Evolutionary conservation across 345 rosid species (phyloP), one percentile per base, ranked within the genome.

Genomic region (Bruguiera parviflora): DNA sequence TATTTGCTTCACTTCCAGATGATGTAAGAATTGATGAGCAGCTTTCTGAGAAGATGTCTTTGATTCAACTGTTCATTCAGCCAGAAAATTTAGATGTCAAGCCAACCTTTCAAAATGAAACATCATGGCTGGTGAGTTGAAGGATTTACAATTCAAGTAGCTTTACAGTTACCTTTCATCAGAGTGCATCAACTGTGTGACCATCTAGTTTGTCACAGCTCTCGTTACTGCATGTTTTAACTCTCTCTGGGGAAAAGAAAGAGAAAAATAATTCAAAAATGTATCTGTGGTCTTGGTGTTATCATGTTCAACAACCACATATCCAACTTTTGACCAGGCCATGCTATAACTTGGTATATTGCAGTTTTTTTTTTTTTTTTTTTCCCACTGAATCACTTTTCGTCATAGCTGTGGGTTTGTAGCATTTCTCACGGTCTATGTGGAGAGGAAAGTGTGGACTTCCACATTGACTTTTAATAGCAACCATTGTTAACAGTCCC

Each of bases 51-150:
- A 92, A 88, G 83, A 88, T 90, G 81, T 79, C 97, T 52, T 75
- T 90, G 73, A 71, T 95, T 84, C 99, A 92, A 71, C 96, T 90
- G 47, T 95, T 95, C 57, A 68, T 92, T 81, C 83, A 79, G 53
- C 99, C 96, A 39, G 91, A 95, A 70, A 77, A 87, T 74, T 80
- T 95, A 81, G 99, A 95, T 82, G 88, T 92, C 61, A 86, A 81
- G 79, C 86, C 96, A 39, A 68, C 79, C 73, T 90, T 90, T 85
- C 98, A 87, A 76, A 95, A 90, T 68, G 96, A 95, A 82, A 75
- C 96, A 15, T 95, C 99, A 21, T 90, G 95, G 94, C 94, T 92
- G 88, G 99, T 95, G 83, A 76, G 83, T 61, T 46, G 31, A 58
- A 59, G 35, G 43, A 35, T 66, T 80, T 10, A 43, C 5, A 0